Evolutionary conservation across 805 yeast species (phyloP).

Genomic region (Zygoascus tannicola): DNA sequence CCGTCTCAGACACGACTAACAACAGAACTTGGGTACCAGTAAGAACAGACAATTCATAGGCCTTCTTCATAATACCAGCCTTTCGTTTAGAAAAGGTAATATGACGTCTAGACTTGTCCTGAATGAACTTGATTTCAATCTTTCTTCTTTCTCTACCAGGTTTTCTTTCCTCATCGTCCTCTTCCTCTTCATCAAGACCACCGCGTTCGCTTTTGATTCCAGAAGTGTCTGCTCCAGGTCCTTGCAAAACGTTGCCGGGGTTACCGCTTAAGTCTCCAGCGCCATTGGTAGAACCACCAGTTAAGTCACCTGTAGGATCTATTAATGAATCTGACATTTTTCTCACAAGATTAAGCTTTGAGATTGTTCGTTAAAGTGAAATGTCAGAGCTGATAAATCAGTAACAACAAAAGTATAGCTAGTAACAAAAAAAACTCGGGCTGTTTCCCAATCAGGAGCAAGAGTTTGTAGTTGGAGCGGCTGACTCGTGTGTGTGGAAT

Average conservation of each 20-base stretch:
- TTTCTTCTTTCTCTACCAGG: constrained; percentile 61
- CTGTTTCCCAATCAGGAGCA: no score
- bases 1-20: constrained; percentile 96
- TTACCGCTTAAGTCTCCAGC: constrained; percentile 1
- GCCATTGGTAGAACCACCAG: constrained; percentile 1
- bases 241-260: not conserved
- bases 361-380: no score
- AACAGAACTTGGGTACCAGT: constrained; percentile 96
- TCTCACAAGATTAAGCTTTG: no score
- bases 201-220: constrained; percentile 15
- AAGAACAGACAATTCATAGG: constrained; percentile 92
- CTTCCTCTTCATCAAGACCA: constrained; percentile 33
- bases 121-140: constrained; percentile 93
- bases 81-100: constrained; percentile 96
- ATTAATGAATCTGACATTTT: constrained; percentile 7
- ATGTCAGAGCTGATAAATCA: no score
- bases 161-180: constrained; percentile 38
- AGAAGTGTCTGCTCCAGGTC: not conserved
- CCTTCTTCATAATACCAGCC: constrained; percentile 99
- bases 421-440: no score
- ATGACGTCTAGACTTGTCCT: constrained; percentile 95
- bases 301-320: constrained; percentile 5
- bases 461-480: no score
- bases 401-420: no score
- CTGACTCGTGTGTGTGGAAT: no score